Evolutionary conservation across 164 flowering plant species (phyloP).

Genomic region (Amborella trichopoda): DNA sequence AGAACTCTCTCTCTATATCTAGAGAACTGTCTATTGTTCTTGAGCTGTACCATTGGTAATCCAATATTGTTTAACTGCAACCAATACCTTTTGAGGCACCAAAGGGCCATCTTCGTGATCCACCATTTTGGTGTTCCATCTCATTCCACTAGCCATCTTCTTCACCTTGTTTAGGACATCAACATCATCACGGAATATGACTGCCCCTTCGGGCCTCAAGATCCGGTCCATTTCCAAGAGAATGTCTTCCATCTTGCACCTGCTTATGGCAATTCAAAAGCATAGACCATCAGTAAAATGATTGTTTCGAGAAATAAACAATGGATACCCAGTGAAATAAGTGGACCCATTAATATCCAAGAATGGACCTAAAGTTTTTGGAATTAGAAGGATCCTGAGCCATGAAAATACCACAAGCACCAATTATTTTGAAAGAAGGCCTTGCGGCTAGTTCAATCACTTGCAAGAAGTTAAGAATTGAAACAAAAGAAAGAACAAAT

Average conservation of each 20-base stretch:
- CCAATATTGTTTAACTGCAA: conserved; percentile 89
- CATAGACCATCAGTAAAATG: too few relatives aligned
- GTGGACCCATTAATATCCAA: too few relatives aligned
- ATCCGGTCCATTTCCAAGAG: conserved; percentile 91
- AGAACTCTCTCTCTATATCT: too few relatives aligned
- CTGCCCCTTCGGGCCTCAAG: conserved; percentile 86
- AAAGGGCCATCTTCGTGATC: conserved; percentile 94
- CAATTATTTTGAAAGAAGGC: too few relatives aligned
- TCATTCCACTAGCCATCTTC: conserved; percentile 56
- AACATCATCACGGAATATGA: conserved; percentile 77
- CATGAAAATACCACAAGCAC: too few relatives aligned
- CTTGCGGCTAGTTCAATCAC: too few relatives aligned
- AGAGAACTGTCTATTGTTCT: conserved; percentile 22
- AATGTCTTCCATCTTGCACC: conserved; percentile 69
- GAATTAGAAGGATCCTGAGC: too few relatives aligned
- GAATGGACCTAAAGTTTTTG: not conserved
- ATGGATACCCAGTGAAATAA: too few relatives aligned
- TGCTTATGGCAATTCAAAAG: conserved; percentile 13
- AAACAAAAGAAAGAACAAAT: too few relatives aligned
- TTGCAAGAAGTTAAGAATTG: too few relatives aligned
- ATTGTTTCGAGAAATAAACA: too few relatives aligned
- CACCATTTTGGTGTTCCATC: conserved; percentile 70
- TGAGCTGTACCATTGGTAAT: conserved; percentile 36
- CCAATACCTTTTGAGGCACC: conserved; percentile 59
- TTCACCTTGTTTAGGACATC: conserved; percentile 59